A percentile compares a stretch with the other conserved stretches of the same genome.
Conservation (phyloP, 2,329 filamentous ascomycete genomes). For the Alternaria arborescens region DNA sequence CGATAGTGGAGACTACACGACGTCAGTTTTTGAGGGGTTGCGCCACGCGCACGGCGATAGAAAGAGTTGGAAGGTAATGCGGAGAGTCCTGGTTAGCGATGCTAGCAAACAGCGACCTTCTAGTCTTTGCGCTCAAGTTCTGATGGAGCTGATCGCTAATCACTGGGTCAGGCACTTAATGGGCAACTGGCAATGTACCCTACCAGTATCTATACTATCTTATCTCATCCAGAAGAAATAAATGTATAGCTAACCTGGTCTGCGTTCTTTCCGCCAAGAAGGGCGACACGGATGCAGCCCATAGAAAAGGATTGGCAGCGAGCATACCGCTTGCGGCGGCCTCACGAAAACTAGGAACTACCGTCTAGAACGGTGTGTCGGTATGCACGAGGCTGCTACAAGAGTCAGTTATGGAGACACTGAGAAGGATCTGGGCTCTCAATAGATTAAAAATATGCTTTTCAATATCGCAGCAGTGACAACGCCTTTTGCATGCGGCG, state of each 20-base stretch:
- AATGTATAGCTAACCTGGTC: background rate
- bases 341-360: background rate
- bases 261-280: background rate
- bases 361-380: background rate
- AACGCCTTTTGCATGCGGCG: background rate
- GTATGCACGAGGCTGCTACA: background rate
- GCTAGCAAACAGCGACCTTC: background rate
- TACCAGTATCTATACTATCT: background rate
- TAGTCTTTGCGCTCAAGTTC: background rate
- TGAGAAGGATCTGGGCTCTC: background rate
- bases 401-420: background rate
- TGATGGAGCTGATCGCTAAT: background rate
- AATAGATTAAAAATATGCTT: background rate
- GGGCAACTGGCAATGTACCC: background rate
- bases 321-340: slow-evolving; percentile 1
- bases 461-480: background rate
- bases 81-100: background rate
- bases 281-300: background rate
- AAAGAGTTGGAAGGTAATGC: background rate
- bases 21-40: background rate
- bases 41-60: background rate
- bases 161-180: background rate
- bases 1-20: background rate
- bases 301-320: background rate
- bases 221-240: background rate